A percentile compares a stretch with the other conserved stretches of the same genome.
These are phyloP conservation scores for Arachis hypogaea DNA, from an alignment of 306 rosid genomes.

Conservation along the genomic window DNA sequence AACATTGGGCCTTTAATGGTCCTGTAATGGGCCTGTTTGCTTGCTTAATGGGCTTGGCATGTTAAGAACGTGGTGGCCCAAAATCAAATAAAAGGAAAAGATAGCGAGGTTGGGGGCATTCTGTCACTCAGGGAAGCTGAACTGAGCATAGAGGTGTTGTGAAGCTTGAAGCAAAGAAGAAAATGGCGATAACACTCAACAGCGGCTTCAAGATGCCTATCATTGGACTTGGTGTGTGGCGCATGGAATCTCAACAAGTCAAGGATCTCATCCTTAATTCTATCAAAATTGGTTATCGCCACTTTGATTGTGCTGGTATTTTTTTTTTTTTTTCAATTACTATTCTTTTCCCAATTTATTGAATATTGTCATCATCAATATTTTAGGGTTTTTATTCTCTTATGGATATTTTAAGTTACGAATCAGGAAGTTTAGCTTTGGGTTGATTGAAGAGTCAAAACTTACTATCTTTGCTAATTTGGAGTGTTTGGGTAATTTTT, in stretches of 20 bases:
- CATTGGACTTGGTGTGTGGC: slow-evolving; percentile 84
- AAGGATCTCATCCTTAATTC: slow-evolving; percentile 70
- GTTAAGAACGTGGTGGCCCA: not conserved
- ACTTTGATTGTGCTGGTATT: slow-evolving; percentile 92
- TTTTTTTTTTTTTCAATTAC: slow-evolving; percentile 8
- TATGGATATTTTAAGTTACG: not conserved
- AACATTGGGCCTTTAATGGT: not conserved
- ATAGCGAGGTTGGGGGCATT: not conserved
- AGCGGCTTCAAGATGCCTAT: slow-evolving; percentile 83
- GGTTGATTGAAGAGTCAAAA: not conserved
- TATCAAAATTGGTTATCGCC: slow-evolving; percentile 83
- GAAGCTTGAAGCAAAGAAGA: not conserved
- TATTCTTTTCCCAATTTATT: too few species aligned
- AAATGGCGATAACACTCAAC: slow-evolving; percentile 67
- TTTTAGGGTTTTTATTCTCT: not conserved
- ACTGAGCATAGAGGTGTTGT: not conserved
- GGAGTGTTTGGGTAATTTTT: too few species aligned
- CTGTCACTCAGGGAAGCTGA: not conserved
- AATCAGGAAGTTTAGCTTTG: not conserved
- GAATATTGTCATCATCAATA: too few species aligned
- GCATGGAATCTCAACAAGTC: slow-evolving; percentile 68
- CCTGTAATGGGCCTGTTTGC: not conserved
- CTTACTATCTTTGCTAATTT: too few species aligned
- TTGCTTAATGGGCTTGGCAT: not conserved
- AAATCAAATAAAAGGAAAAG: not conserved